Evolutionary conservation across 805 yeast species (phyloP), one percentile per base, ranked within the genome.

Genomic region (Metschnikowia colocasiae): DNA sequence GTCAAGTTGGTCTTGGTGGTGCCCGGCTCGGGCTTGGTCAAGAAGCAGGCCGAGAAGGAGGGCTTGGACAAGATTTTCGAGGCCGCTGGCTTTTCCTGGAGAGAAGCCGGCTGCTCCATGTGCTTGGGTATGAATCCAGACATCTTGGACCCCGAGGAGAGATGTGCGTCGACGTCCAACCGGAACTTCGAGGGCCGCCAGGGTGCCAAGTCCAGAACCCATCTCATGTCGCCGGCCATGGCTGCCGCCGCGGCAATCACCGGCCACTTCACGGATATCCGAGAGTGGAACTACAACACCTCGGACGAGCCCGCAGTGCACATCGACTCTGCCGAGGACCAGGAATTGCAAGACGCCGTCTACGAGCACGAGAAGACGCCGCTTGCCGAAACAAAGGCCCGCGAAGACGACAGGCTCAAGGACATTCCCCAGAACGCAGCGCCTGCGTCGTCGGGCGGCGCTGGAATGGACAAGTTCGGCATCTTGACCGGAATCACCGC

Each of bases 101-200:
- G 99, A 76, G 99, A 94, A 74, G 98, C 99, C 56, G 99, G 99
- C 52, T 94, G 99, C 74, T 92, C 98, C 35, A 94, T 94, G 99
- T 94, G 99, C 75, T 79, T 94, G 45, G 99, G 99, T 69, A 94
- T 94, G 99, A 94, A 94, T 74, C 97, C 98, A 36, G 99, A 94
- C 74, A 92, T 94, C 59, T 79, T 94, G 63, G 80, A 83, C 52
- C 99, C 99, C 34, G 81, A 86, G 63, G 99, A 94, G 71, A 83
- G 99, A 73, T 94, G 99, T 75, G 99, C 99, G 7, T 91, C 98
- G 12, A 94, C 99, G 16, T 92, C 98, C 19, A 94, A 94, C 79
- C 86, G 99, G 79, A 94, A 94, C 75, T 94, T 94, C 64, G 97
- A 92, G 70, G 99, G 99, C 60, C 91, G 99, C 72, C 99, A 94